Percentiles rank a stretch among this genome's conserved stretches.
These are phyloP conservation scores for Wickerhamomyces tratensis DNA, from an alignment of 805 yeast species.

Conservation along the genomic window DNA sequence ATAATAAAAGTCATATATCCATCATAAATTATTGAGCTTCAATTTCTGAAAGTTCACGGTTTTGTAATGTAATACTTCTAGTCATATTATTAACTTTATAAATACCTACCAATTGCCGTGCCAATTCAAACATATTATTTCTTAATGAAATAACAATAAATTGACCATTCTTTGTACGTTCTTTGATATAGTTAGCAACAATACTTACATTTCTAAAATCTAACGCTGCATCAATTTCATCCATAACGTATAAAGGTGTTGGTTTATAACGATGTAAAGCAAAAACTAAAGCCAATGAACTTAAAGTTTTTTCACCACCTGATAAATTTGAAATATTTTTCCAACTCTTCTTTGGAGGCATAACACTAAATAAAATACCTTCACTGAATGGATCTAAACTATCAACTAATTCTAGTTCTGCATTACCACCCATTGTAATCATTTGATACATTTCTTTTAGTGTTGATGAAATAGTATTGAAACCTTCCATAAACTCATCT, in stretches of 20 bases:
- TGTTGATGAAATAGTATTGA: constrained; percentile 74
- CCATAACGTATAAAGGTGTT: constrained; percentile 97
- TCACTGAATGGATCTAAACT: constrained; percentile 97
- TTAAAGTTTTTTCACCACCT: constrained; percentile 96
- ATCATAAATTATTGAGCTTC: background rate
- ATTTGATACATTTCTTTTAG: constrained; percentile 95
- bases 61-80: constrained; percentile 67
- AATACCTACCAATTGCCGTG: constrained; percentile 90
- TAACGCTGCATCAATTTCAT: constrained; percentile 97
- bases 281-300: constrained; percentile 91
- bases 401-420: constrained; percentile 92
- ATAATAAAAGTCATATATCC: too few species aligned
- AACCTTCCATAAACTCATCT: constrained; percentile 91
- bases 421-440: constrained; percentile 99
- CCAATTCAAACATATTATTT: constrained; percentile 96
- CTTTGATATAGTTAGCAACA: constrained; percentile 95
- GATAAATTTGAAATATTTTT: constrained; percentile 88
- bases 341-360: constrained; percentile 99
- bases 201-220: constrained; percentile 96
- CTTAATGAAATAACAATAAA: constrained; percentile 91
- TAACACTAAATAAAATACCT: constrained; percentile 92
- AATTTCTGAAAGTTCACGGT: constrained; percentile 36
- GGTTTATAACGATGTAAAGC: constrained; percentile 95
- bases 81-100: constrained; percentile 92
- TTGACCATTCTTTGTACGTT: constrained; percentile 92